Conservation (phyloP, 768 basidiomycete genomes). For the Suillus brevipes region DNA sequence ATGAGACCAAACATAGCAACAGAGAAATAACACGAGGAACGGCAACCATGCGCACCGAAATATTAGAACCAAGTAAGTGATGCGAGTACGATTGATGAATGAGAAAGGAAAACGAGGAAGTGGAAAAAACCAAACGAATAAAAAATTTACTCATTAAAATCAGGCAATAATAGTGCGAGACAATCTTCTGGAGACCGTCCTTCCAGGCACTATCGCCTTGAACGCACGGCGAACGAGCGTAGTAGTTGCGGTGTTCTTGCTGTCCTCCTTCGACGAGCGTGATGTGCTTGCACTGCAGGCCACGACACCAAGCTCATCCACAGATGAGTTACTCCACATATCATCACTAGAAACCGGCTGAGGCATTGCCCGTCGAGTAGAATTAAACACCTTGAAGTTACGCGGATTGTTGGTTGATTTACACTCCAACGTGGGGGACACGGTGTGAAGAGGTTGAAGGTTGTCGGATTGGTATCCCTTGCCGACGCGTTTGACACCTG, state of each 20-base stretch:
- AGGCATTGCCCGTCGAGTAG: constrained; percentile 58
- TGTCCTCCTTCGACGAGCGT: constrained; percentile 44
- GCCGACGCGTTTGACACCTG: constrained; percentile 77
- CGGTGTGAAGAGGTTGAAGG: constrained; percentile 42
- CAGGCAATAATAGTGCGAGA: constrained; percentile 39
- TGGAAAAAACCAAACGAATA: constrained; percentile 15
- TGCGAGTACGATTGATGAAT: not conserved
- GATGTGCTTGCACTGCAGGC: constrained; percentile 34
- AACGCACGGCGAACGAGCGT: constrained; percentile 69
- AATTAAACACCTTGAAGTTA: constrained; percentile 29
- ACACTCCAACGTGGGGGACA: constrained; percentile 20
- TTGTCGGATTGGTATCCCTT: constrained; percentile 80
- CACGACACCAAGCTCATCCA: constrained; percentile 68
- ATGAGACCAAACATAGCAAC: constrained; percentile 26
- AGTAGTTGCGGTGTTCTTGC: constrained; percentile 46
- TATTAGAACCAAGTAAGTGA: constrained; percentile 15
- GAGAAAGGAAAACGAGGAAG: not conserved
- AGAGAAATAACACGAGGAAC: constrained; percentile 17
- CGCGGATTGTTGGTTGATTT: constrained; percentile 22
- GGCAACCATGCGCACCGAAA: constrained; percentile 7
- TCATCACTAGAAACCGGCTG: constrained; percentile 74
- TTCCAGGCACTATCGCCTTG: constrained; percentile 74
- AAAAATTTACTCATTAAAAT: constrained; percentile 11
- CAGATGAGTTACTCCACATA: constrained; percentile 44
- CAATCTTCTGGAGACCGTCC: constrained; percentile 50